Evolutionary conservation across 306 rosid genomes (phyloP), one percentile per base, ranked within the genome.

Genomic region (Cucumis sativus): DNA sequence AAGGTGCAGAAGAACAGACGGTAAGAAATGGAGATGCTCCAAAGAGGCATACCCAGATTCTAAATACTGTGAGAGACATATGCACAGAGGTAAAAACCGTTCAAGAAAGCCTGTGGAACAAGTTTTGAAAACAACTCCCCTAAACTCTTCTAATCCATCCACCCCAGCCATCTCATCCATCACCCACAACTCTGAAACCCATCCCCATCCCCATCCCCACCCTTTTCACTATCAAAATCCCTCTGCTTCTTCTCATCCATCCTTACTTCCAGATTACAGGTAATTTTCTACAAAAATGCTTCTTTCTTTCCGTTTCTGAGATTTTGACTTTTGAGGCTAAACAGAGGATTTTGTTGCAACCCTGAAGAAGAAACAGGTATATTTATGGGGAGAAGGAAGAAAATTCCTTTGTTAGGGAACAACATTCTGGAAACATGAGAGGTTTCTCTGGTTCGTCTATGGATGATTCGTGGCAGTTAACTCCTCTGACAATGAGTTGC

Each of bases 61-160:
- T 0, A 95, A 95, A 75, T 95, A 95, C 90, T 95, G 99, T 60
- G 97, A 95, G 80, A 95, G 97, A 80, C 99, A 95, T 93, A 95
- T 95, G 99, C 99, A 95, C 60, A 88, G 99, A 90, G 97, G 99
- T 37, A 95, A 95, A 30, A 92, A 95, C 85, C 99, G 99, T 95
- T 89, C 97, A 89, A 95, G 99, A 95, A 95, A 95, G 93, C 99
- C 96, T 87, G 96, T 90, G 93, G 97, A 92, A 33, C 37, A 33
- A 89, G 85, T 84, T 79, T 86, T 89, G 83, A 92, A 90, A 85
- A 55, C 93, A 56, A 40, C 68, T 18, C 39, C 55, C 74, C 80
- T 28, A n/a, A 82, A 65, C 83, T 79, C 84, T 17, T 79, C 84
- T 17, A 74, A 55, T 72, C 65, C 84, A 30, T 81, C 89, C 11